Percentiles rank a stretch among this genome's conserved stretches.
These are phyloP conservation scores for Eutrema japonicum DNA, from an alignment of 345 rosid species.

Conservation along the genomic window DNA sequence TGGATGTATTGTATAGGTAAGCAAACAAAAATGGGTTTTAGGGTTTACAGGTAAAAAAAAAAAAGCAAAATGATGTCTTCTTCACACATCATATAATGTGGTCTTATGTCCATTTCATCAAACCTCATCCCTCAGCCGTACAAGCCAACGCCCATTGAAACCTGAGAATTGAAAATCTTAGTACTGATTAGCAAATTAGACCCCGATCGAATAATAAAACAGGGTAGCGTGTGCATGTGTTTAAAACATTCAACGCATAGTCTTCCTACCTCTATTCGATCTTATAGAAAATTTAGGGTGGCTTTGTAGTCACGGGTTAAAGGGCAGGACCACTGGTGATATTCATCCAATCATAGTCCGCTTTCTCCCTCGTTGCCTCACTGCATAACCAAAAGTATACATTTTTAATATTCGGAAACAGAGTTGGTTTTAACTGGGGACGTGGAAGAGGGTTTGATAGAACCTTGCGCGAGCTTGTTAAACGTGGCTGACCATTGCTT, in stretches of 20 bases:
- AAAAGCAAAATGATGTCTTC: no score
- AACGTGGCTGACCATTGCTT: constrained; percentile 95
- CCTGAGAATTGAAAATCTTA: neutral
- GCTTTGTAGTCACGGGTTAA: constrained; percentile 8
- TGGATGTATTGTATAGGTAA: no score
- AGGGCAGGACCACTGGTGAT: neutral
- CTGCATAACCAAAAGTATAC: constrained; percentile 47
- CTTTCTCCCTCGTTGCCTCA: constrained; percentile 90
- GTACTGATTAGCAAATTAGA: neutral
- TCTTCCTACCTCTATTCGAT: neutral
- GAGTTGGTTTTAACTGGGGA: neutral
- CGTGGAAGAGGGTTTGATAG: neutral
- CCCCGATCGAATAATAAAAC: neutral
- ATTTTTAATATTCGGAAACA: neutral
- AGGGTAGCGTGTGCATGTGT: neutral
- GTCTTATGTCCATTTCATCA: neutral
- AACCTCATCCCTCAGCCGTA: neutral
- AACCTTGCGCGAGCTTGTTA: constrained; percentile 98
- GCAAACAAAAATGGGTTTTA: no score
- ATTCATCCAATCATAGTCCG: constrained; percentile 91
- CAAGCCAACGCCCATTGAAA: neutral
- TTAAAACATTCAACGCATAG: neutral
- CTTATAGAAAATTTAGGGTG: neutral
- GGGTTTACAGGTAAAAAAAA: no score
- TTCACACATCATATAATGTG: neutral